phyloP scores from a whole-genome alignment of 768 basidiomycete genomes.

The Kondoa malvinella region DNA sequence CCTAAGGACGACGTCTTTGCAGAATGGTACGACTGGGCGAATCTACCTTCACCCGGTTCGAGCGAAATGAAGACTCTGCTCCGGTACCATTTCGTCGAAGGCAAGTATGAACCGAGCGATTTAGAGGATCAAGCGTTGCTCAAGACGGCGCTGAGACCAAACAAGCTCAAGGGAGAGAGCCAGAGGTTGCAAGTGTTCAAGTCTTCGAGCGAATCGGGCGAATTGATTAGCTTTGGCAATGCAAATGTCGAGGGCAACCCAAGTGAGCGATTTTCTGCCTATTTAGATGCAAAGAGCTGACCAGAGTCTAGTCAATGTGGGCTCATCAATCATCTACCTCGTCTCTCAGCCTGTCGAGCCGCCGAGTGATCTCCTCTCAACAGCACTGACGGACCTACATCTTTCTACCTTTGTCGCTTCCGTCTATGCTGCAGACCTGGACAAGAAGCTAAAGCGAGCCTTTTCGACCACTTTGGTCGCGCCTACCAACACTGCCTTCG shows the following conservation, averaged over 20 bases:
- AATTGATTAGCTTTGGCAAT: slow-evolving; percentile 60
- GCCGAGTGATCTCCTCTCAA: slow-evolving; percentile 61
- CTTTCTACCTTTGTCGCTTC: slow-evolving; percentile 81
- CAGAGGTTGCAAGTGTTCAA: slow-evolving; percentile 25
- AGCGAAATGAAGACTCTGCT: slow-evolving; percentile 55
- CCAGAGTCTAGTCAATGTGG: slow-evolving; percentile 43
- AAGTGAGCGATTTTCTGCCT: slow-evolving; percentile 39
- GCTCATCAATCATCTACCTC: slow-evolving; percentile 75
- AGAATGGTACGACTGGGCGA: slow-evolving; percentile 10
- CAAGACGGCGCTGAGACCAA: slow-evolving; percentile 57
- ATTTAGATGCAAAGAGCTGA: neutral
- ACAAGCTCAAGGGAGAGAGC: slow-evolving; percentile 32
- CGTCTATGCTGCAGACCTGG: slow-evolving; percentile 67
- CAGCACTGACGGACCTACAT: slow-evolving; percentile 63
- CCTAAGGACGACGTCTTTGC: slow-evolving; percentile 67
- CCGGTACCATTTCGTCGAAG: slow-evolving; percentile 81
- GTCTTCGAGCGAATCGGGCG: slow-evolving; percentile 28
- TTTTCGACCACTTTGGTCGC: slow-evolving; percentile 67
- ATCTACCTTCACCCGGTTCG: slow-evolving; percentile 47
- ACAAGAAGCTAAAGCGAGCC: slow-evolving; percentile 44
- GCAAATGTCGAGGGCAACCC: slow-evolving; percentile 60
- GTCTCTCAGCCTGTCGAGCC: slow-evolving; percentile 65
- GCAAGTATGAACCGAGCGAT: slow-evolving; percentile 53
- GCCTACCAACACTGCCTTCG: slow-evolving; percentile 78
- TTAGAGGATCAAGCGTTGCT: slow-evolving; percentile 57